phyloP scores from a whole-genome alignment of 306 rosid genomes.

The Cucurbita argyrosperma region DNA sequence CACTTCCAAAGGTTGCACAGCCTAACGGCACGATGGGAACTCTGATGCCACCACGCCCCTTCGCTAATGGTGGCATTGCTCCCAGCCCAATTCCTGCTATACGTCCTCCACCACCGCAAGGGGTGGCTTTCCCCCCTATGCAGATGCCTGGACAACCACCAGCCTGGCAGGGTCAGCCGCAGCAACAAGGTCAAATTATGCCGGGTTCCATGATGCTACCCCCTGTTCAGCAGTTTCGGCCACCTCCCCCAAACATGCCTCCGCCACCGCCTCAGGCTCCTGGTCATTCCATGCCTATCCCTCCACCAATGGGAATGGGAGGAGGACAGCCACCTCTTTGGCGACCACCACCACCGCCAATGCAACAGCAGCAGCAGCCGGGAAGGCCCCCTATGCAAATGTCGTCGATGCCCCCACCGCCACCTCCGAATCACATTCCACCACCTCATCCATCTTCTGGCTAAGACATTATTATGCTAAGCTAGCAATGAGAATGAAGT shows the following conservation, averaged over 20 bases:
- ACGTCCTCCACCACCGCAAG: conserved; percentile 83
- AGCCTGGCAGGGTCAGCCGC: conserved; percentile 66
- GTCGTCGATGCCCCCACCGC: conserved; percentile 53
- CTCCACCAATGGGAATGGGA: conserved; percentile 82
- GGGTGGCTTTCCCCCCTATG: conserved; percentile 52
- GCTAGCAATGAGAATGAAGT: not conserved
- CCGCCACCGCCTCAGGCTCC: conserved; percentile 51
- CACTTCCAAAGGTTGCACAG: conserved; percentile 51
- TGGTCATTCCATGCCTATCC: conserved; percentile 59
- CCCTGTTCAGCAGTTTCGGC: conserved; percentile 76
- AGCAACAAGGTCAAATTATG: conserved; percentile 51
- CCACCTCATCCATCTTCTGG: conserved; percentile 26
- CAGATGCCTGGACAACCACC: conserved; percentile 49
- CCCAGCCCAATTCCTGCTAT: conserved; percentile 39
- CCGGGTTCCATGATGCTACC: conserved; percentile 44
- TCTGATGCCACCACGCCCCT: conserved; percentile 75
- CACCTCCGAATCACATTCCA: conserved; percentile 27
- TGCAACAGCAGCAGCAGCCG: conserved; percentile 44
- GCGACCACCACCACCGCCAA: conserved; percentile 75
- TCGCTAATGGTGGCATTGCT: conserved; percentile 48
- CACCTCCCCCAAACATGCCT: conserved; percentile 62
- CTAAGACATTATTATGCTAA: not conserved
- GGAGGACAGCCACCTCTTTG: conserved; percentile 47
- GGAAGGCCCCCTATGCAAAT: conserved; percentile 45
- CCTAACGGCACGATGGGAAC: conserved; percentile 38